Evolutionary conservation across 163 green algal genomes (phyloP).

Genomic region (Chlamydomonas reinhardtii): DNA sequence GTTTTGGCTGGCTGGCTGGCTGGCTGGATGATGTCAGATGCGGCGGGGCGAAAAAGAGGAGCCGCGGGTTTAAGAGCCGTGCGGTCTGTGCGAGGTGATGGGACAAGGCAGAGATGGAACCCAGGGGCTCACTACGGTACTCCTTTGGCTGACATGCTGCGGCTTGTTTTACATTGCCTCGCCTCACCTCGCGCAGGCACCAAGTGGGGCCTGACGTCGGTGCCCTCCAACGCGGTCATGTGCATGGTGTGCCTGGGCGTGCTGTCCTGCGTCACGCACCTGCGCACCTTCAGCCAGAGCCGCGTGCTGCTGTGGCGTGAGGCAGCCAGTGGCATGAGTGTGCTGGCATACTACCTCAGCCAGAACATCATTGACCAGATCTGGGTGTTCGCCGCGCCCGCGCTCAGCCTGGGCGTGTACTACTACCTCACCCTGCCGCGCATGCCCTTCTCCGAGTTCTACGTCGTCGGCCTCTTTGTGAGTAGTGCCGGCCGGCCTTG

Average conservation of each 20-base stretch:
- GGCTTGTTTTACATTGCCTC: too few relatives aligned
- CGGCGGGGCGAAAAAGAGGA: too few relatives aligned
- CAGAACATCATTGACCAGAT: constrained; percentile 69
- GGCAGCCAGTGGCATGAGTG: constrained; percentile 58
- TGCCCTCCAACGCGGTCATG: constrained; percentile 70
- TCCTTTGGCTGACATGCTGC: too few relatives aligned
- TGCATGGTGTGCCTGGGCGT: constrained; percentile 79
- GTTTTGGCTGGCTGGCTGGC: too few relatives aligned
- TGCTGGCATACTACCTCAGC: constrained; percentile 71
- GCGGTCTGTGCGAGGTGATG: too few relatives aligned
- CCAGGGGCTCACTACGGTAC: too few relatives aligned
- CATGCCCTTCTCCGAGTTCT: constrained; percentile 53
- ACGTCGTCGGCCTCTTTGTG: constrained; percentile 45
- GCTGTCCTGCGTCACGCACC: constrained; percentile 68
- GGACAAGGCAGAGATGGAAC: too few relatives aligned
- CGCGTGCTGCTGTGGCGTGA: constrained; percentile 56
- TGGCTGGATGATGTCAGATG: too few relatives aligned
- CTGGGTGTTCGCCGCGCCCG: constrained; percentile 74
- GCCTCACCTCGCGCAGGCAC: constrained; percentile 35
- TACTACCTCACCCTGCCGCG: constrained; percentile 81
- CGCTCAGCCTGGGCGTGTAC: constrained; percentile 77
- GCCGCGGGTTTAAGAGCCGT: too few relatives aligned
- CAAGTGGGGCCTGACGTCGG: constrained; percentile 45
- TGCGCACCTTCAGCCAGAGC: constrained; percentile 73
- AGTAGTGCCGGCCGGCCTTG: neutral